A percentile compares a stretch with the other conserved stretches of the same genome.
These are phyloP conservation scores for Starmerella stigmatis DNA, from an alignment of 805 yeast genomes.

Conservation along the genomic window DNA sequence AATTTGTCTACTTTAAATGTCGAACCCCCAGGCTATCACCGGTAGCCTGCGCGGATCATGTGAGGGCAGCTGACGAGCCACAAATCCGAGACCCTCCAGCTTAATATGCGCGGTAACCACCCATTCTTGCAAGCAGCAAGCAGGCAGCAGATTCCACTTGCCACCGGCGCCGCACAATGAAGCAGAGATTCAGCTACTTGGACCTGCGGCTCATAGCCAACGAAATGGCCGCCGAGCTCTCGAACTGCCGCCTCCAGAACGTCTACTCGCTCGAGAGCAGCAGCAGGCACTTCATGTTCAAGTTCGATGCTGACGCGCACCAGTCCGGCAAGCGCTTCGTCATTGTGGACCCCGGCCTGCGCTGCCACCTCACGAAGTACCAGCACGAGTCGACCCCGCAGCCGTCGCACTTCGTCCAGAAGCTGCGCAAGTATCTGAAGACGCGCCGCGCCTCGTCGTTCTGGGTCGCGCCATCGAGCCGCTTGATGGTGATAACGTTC, in stretches of 20 bases:
- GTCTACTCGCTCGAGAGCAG: conserved; percentile 71
- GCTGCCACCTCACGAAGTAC: conserved; percentile 66
- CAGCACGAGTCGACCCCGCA: conserved; percentile 69
- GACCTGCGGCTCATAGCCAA: conserved; percentile 63
- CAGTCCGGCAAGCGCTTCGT: conserved; percentile 60
- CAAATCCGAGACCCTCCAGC: too few relatives aligned
- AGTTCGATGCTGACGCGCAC: conserved; percentile 55
- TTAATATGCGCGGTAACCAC: too few relatives aligned
- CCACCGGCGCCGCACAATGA: conserved; percentile 17
- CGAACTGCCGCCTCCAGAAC: conserved; percentile 66
- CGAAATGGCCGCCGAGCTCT: conserved; percentile 51
- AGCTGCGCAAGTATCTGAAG: conserved; percentile 76
- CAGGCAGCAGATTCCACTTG: neutral
- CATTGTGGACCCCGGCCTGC: conserved; percentile 78
- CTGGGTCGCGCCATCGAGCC: conserved; percentile 65
- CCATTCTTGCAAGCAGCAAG: too few relatives aligned
- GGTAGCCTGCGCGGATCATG: too few relatives aligned
- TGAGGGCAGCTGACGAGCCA: conserved; percentile 2
- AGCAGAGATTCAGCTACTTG: conserved; percentile 80
- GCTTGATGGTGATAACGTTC: conserved; percentile 75
- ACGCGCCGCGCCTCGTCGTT: conserved; percentile 64
- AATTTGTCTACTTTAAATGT: too few relatives aligned
- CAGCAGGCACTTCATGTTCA: conserved; percentile 60
- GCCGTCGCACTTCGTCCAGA: conserved; percentile 78
- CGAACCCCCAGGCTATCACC: too few relatives aligned